Evolutionary conservation across 2,329 filamentous ascomycete genomes (phyloP), one percentile per base, ranked within the genome.

Genomic region (Pseudocercospora pini-densiflorae): DNA sequence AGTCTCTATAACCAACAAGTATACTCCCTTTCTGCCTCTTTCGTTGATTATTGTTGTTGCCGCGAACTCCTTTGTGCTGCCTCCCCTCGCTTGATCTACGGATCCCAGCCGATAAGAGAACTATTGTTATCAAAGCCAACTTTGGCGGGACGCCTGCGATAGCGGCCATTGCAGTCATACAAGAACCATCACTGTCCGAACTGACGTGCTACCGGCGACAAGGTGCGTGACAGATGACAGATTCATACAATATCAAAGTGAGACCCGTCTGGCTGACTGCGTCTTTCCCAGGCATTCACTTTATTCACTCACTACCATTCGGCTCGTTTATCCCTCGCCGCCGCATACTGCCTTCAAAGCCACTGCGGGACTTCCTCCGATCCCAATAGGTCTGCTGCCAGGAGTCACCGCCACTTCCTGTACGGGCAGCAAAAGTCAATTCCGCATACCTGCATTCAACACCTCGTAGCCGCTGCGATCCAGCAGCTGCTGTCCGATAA

Each of bases 41-140:
- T n/a, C 16, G 23, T 16, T 27, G 14, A 55, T 31, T 54, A 14
- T 49, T 24, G n/a, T 24, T 49, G 51, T 14, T 23, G n/a, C 19
- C 21, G 21, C 9, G 29, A 55, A 21, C 45, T 33, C 16, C 51
- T 55, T 55, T 55, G 51, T 55, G 14, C 49, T 24, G 24, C 49
- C 24, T 55, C 23, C 23, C 51, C 51, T 55, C 51, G 51, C 51
- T 55, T 27, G 51, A 55, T n/a, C 51, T 31, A 33, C 51, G 51
- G 3, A 31, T 31, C 51, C 51, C 27, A n/a, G 51, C 27, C 27
- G 51, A 55, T 55, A 55, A 55, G 51, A 31, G 27, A 43, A 43
- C 14, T 54, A 54, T 27, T 54, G 51, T 29, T 54, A 23, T 88
- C 88, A 77, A 99, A 99, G 0, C 95, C 95, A 2, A 31, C 24